Base-by-base conservation (phyloP, 305 asterid genomes). In the Fraxinus paxiana region DNA sequence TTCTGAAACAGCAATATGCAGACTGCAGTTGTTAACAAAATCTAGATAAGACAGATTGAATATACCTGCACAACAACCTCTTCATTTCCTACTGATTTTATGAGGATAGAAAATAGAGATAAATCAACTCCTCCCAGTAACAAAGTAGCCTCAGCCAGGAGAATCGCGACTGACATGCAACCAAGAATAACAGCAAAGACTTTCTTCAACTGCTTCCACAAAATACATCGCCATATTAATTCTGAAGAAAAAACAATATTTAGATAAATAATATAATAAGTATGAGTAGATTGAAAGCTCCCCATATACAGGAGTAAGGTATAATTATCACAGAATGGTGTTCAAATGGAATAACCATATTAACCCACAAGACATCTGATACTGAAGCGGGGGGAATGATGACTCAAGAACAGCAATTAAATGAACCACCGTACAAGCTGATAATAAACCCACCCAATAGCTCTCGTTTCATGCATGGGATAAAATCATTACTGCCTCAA, bases 1-100 rank as follows among this genome's bases (percentile, higher is more conserved):
- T 75, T 15, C 33, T 33, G 73, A 18, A 46, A 77, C 72, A 20
- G 30, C 73, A 79, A 5, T 7, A 35, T 12, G 67, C 67, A 15
- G 9, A 54, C 20, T 17, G 65, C 69, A 61, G 54, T 33, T 38
- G 46, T 38, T 43, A 56, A 74, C 37, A 73, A 41, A 86, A 81
- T 78, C 43, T 35, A 35, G 80, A 78, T n/a, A 73, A 76, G 59
- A 54, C 28, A 31, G 80, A 43, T 79, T 17, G 77, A 79, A 30
- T 80, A 37, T 88, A 96, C 99, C 99, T 96, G 99, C 87, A 94
- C 98, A 82, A 94, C 87, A 88, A 92, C 95, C 90, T 94, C 99
- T 82, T 93, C 92, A 80, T 82, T 86, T 85, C 97, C 97, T 48
- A 89, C 98, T 71, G 98, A 90, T 84, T 96, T 96, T 73, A 96